phyloP scores from a whole-genome alignment of 2,329 filamentous ascomycete species.

The Pseudocercospora vitis region DNA sequence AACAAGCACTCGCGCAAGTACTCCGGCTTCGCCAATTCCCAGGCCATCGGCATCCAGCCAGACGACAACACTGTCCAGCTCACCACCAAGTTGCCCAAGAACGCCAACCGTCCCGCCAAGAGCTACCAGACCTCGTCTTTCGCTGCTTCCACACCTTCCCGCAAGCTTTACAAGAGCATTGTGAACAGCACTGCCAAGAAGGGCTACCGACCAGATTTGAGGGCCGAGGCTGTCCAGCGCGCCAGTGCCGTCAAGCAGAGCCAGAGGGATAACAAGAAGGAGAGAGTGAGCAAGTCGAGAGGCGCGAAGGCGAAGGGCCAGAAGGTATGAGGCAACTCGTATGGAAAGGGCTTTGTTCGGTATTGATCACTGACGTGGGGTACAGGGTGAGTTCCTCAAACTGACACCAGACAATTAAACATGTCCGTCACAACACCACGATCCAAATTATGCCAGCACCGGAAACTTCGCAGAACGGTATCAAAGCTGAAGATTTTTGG shows the following conservation, averaged over 20 bases:
- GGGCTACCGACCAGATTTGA: conserved; percentile 67
- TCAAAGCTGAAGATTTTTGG: conserved; percentile 10
- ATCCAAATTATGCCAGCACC: conserved; percentile 3
- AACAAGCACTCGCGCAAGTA: conserved; percentile 94
- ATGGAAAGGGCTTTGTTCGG: too few species aligned
- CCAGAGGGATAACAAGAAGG: conserved; percentile 71
- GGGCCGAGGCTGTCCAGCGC: conserved; percentile 71
- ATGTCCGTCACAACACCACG: conserved; percentile 1
- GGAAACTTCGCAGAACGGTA: neutral
- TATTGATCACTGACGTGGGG: too few species aligned
- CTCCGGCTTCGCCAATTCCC: conserved; percentile 81
- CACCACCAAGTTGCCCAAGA: conserved; percentile 78
- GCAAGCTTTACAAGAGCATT: conserved; percentile 88
- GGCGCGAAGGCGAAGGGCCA: conserved; percentile 37
- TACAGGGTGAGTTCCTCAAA: conserved; percentile 9
- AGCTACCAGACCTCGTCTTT: conserved; percentile 66
- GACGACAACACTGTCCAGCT: conserved; percentile 79
- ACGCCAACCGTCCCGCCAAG: conserved; percentile 71
- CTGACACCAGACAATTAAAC: conserved; percentile 4
- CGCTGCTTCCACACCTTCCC: conserved; percentile 69
- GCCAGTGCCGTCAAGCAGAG: conserved; percentile 73
- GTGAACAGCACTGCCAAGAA: conserved; percentile 79
- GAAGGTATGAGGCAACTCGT: neutral
- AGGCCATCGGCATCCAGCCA: conserved; percentile 80
- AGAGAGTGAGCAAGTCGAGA: conserved; percentile 58